Percentiles rank a stretch among this genome's conserved stretches.
These are phyloP conservation scores for Ceratocystis smalleyi DNA, from an alignment of 2,329 filamentous ascomycete genomes.

Conservation along the genomic window DNA sequence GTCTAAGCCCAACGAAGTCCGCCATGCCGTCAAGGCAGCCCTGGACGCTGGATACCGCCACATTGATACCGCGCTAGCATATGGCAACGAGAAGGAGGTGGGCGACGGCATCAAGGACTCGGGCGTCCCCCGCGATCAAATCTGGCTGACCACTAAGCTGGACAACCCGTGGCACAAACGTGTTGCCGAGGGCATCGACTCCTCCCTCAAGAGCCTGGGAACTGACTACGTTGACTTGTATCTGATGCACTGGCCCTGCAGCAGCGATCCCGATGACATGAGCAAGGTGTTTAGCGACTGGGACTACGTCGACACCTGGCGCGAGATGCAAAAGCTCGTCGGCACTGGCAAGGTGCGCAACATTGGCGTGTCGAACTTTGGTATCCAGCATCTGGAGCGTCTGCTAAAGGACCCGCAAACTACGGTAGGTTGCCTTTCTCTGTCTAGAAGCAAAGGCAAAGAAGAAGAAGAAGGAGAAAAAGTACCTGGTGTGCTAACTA, in stretches of 20 bases:
- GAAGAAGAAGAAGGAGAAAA: not conserved
- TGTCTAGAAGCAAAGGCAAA: not conserved
- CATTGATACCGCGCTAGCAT: conserved; percentile 62
- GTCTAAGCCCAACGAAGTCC: conserved; percentile 52
- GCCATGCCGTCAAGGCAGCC: conserved; percentile 54
- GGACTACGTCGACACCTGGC: conserved; percentile 70
- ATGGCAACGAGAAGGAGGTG: conserved; percentile 60
- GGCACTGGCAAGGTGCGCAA: conserved; percentile 57
- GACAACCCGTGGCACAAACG: conserved; percentile 66
- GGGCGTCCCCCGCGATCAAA: conserved; percentile 47
- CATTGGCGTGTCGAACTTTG: conserved; percentile 80
- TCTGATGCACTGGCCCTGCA: conserved; percentile 58
- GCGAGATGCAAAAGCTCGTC: conserved; percentile 54
- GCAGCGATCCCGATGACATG: conserved; percentile 43
- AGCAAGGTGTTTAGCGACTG: conserved; percentile 60
- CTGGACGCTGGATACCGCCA: conserved; percentile 56
- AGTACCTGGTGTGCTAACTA: conserved; percentile 28
- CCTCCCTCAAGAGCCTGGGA: conserved; percentile 44
- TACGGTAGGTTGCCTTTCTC: conserved; percentile 22
- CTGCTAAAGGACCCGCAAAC: conserved; percentile 50
- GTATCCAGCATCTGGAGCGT: conserved; percentile 63
- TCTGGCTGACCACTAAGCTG: conserved; percentile 68
- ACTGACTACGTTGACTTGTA: conserved; percentile 55
- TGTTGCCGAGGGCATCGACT: conserved; percentile 44
- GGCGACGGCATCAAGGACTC: conserved; percentile 48